phyloP scores from a whole-genome alignment of 495 filamentous ascomycete genomes.

The Xylaria longipes region DNA sequence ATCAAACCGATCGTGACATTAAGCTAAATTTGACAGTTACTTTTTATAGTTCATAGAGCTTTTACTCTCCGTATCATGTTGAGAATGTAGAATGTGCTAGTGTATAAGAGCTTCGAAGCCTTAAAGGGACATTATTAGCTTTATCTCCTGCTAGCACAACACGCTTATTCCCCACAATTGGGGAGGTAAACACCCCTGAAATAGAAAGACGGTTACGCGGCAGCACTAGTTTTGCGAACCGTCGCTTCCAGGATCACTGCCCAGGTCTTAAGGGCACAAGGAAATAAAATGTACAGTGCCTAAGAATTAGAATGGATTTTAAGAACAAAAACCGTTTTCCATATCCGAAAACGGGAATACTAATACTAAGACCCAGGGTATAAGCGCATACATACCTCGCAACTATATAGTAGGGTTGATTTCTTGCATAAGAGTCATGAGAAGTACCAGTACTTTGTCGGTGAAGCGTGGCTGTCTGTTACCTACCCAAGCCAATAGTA shows the following conservation, averaged over 20 bases:
- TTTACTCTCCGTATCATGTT: not conserved
- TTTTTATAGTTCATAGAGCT: not conserved
- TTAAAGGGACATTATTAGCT: not conserved
- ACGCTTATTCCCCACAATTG: not conserved
- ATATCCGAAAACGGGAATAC: not conserved
- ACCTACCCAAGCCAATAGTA: slow-evolving; percentile 1
- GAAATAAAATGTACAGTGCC: not conserved
- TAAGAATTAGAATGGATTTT: not conserved
- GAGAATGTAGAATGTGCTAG: not conserved
- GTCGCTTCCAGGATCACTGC: not conserved
- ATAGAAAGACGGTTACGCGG: slow-evolving; percentile 11
- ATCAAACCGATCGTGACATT: too few relatives aligned
- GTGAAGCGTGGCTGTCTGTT: not conserved
- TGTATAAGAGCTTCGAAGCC: not conserved
- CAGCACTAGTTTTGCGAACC: slow-evolving; percentile 1
- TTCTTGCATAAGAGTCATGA: not conserved
- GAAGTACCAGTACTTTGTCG: not conserved
- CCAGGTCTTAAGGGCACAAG: not conserved
- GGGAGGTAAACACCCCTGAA: not conserved
- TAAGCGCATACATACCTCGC: not conserved
- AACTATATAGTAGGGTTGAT: not conserved
- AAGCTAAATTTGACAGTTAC: not conserved
- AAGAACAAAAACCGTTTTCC: not conserved
- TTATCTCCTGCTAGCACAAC: not conserved
- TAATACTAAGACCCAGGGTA: not conserved